Evolutionary conservation across 1,284 basidiomycete species (phyloP).

Genomic region (Abortiporus biennis): DNA sequence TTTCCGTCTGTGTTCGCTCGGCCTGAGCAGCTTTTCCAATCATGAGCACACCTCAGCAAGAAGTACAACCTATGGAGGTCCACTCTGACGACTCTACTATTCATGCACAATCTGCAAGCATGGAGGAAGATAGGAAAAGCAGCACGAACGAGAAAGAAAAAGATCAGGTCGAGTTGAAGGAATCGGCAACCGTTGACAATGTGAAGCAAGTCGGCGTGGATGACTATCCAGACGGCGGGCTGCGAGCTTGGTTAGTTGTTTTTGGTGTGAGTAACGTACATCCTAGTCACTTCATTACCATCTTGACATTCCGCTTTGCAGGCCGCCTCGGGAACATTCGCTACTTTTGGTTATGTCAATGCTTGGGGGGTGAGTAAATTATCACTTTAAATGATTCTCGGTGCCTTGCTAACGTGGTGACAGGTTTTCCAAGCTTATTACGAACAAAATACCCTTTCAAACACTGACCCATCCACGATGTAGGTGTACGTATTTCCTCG

Average conservation of each 20-base stretch:
- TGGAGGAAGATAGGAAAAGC: not conserved
- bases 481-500: constrained; percentile 23
- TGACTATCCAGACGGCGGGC: constrained; percentile 33
- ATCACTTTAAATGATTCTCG: not conserved
- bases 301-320: not conserved
- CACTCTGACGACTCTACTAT: too few species aligned
- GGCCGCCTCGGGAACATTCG: constrained; percentile 22
- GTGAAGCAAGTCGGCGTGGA: not conserved
- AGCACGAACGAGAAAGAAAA: not conserved
- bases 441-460: constrained; percentile 26
- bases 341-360: constrained; percentile 37
- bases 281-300: not conserved
- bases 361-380: constrained; percentile 33
- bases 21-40: too few species aligned
- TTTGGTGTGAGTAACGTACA: constrained; percentile 26
- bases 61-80: too few species aligned
- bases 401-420: not conserved
- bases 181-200: too few species aligned
- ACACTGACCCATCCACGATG: constrained; percentile 46
- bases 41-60: too few species aligned
- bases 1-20: too few species aligned
- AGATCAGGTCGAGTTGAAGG: not conserved
- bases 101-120: too few species aligned
- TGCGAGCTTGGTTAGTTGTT: constrained; percentile 32
- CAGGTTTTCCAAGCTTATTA: constrained; percentile 44